phyloP scores from a whole-genome alignment of 495 filamentous ascomycete genomes.

The Tuber aestivum region DNA sequence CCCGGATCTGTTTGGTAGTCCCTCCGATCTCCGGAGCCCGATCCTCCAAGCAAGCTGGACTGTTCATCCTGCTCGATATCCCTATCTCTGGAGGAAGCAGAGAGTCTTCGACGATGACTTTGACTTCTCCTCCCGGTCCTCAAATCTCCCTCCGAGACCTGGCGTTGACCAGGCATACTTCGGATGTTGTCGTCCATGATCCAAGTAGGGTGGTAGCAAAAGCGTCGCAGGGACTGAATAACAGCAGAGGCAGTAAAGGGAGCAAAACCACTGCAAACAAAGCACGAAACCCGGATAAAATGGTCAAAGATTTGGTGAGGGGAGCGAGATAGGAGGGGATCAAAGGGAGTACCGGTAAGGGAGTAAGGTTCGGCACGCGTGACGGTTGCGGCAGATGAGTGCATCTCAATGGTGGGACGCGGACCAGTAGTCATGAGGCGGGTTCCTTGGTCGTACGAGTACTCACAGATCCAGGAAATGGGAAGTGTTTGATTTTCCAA shows the following conservation, averaged over 20 bases:
- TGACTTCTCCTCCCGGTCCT: slow-evolving; percentile 21
- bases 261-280: neutral
- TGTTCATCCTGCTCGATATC: slow-evolving; percentile 36
- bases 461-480: neutral
- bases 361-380: slow-evolving; percentile 24
- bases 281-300: neutral
- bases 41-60: slow-evolving; percentile 31
- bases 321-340: slow-evolving; percentile 24
- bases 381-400: slow-evolving; percentile 22
- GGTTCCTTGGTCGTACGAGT: neutral
- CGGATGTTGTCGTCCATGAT: neutral
- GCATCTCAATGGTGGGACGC: slow-evolving; percentile 25
- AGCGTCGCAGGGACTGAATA: neutral
- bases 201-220: neutral
- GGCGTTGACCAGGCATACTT: slow-evolving; percentile 7
- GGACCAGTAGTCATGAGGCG: slow-evolving; percentile 24
- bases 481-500: neutral
- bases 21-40: slow-evolving; percentile 20
- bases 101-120: slow-evolving; percentile 36
- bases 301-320: neutral
- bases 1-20: slow-evolving; percentile 37
- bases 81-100: slow-evolving; percentile 30
- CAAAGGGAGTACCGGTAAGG: slow-evolving; percentile 13
- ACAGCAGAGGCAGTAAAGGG: neutral
- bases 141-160: slow-evolving; percentile 30